Percentiles rank a stretch among this genome's conserved stretches.
These are phyloP conservation scores for Smittium mucronatum DNA, from an alignment of 371 early-diverging fungal genomes.

Conservation along the genomic window DNA sequence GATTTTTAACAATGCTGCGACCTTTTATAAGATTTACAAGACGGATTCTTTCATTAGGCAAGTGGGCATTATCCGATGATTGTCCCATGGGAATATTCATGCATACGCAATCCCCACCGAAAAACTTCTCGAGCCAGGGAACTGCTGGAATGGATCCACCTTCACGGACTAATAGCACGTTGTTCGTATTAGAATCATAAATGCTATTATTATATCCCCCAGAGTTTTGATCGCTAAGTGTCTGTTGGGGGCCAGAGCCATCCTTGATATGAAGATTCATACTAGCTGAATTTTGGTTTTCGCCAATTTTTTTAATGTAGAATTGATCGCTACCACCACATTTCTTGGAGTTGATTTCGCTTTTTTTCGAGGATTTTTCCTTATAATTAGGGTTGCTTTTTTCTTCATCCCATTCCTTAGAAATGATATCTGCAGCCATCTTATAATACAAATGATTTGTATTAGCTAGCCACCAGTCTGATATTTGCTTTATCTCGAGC, in stretches of 20 bases:
- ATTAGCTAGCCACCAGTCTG: constrained; percentile 74
- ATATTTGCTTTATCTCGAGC: constrained; percentile 46
- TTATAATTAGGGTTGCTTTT: not conserved
- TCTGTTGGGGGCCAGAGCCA: not conserved
- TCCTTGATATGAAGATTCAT: not conserved
- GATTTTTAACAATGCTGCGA: constrained; percentile 38
- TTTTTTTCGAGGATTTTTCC: not conserved
- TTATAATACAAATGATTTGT: constrained; percentile 49
- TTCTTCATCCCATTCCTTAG: constrained; percentile 25
- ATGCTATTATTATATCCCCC: not conserved
- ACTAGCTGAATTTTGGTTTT: not conserved
- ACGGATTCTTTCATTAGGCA: constrained; percentile 63
- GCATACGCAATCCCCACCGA: constrained; percentile 44
- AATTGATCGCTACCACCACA: not conserved
- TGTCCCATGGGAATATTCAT: constrained; percentile 75
- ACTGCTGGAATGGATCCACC: constrained; percentile 77
- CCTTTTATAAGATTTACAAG: constrained; percentile 55
- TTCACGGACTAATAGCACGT: constrained; percentile 51
- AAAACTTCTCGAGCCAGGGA: constrained; percentile 61
- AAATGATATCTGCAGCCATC: constrained; percentile 51
- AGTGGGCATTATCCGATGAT: constrained; percentile 69
- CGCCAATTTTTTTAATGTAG: not conserved
- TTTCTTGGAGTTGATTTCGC: not conserved
- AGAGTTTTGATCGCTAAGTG: not conserved
- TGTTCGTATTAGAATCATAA: constrained; percentile 27